Conservation (phyloP, 805 yeast species). For the Myxozyma vanderwaltii region DNA sequence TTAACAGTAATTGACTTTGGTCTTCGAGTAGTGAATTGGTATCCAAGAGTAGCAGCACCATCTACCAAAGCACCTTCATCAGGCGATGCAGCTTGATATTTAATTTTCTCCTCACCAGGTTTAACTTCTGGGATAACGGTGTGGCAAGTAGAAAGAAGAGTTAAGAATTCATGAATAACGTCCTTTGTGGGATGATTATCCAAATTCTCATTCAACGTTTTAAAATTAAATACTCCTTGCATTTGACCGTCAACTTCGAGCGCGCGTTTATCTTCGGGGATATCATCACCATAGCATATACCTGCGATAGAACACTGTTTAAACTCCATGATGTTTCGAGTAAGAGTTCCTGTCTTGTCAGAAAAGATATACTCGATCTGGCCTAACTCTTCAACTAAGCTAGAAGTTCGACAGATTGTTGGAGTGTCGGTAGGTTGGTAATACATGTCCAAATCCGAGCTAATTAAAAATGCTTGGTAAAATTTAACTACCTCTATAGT, state of each 20-base stretch:
- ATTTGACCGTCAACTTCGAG: constrained; percentile 76
- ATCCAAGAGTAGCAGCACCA: constrained; percentile 91
- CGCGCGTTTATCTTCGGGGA: constrained; percentile 87
- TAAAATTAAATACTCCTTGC: constrained; percentile 74
- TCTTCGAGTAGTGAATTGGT: constrained; percentile 76
- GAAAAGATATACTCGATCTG: constrained; percentile 95
- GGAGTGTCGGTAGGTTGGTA: constrained; percentile 88
- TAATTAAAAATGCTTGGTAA: constrained; percentile 91
- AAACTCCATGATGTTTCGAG: constrained; percentile 96
- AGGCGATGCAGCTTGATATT: constrained; percentile 98
- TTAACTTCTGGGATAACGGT: constrained; percentile 92
- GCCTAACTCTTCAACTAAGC: constrained; percentile 94
- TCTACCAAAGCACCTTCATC: constrained; percentile 98
- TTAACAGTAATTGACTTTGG: constrained; percentile 79
- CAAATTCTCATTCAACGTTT: constrained; percentile 49
- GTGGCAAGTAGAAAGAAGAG: constrained; percentile 87
- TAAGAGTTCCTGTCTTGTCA: constrained; percentile 96
- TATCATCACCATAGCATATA: constrained; percentile 77
- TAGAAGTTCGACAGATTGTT: constrained; percentile 90
- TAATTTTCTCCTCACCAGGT: constrained; percentile 52
- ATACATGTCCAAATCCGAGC: constrained; percentile 93
- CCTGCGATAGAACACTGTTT: constrained; percentile 94
- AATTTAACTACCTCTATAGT: constrained; percentile 95
- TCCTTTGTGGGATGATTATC: constrained; percentile 29
- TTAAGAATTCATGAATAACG: constrained; percentile 72